A percentile compares a stretch with the other conserved stretches of the same genome.
Evolutionary conservation across 192 early-diverging fungal species (phyloP).

Genomic region (Podila clonocystis): DNA sequence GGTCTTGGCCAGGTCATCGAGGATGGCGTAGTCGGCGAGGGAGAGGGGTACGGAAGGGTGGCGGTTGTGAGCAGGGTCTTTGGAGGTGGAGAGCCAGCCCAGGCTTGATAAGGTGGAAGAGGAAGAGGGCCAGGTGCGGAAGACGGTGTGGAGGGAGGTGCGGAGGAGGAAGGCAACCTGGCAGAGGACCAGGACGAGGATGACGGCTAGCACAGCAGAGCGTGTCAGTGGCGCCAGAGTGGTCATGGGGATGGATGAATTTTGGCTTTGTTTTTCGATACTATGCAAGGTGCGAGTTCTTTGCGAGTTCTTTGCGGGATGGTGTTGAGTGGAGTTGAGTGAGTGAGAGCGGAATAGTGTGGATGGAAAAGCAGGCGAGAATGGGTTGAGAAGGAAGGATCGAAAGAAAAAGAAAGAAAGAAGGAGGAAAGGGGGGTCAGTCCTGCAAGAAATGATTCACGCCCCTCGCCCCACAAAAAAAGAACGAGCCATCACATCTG

Average conservation of each 20-base stretch:
- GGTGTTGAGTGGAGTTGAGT: no score
- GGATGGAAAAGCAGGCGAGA: background rate
- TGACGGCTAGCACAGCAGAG: background rate
- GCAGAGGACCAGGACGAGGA: background rate
- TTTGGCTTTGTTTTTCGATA: no score
- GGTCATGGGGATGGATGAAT: background rate
- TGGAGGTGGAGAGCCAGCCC: background rate
- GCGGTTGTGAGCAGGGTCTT: slow-evolving; percentile 23
- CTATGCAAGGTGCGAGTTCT: no score
- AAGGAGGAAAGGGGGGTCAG: background rate
- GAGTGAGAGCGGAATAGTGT: background rate
- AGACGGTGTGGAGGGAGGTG: background rate
- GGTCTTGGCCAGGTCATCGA: slow-evolving; percentile 26
- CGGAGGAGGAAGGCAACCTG: slow-evolving; percentile 1
- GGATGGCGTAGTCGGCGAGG: slow-evolving; percentile 11
- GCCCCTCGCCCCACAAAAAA: background rate
- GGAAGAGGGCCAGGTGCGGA: background rate
- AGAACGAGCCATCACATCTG: background rate
- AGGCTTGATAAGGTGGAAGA: background rate
- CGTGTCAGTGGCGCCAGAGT: background rate
- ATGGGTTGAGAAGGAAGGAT: background rate
- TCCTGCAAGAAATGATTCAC: background rate
- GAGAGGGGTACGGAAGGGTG: slow-evolving; percentile 41
- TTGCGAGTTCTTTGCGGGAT: no score
- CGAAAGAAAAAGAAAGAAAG: slow-evolving; percentile 9